Percentiles rank a stretch among this genome's conserved stretches.
Evolutionary conservation across 768 basidiomycete species (phyloP).

Genomic region (Naganishia onofrii): DNA sequence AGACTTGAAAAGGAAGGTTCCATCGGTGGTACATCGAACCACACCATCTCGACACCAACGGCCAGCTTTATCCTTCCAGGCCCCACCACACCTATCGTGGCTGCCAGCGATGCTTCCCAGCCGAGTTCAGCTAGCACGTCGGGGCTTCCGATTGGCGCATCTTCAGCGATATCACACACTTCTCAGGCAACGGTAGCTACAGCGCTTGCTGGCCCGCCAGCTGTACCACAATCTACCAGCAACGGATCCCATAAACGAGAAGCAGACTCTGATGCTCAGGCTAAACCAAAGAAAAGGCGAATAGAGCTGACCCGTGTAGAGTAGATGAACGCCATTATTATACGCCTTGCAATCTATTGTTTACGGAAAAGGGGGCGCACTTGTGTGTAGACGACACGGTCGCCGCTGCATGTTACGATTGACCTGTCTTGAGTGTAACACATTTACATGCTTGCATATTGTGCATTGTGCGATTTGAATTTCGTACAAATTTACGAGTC

Average conservation of each 20-base stretch:
- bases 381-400: too few relatives aligned
- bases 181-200: conserved; percentile 1
- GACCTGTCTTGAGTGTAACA: too few relatives aligned
- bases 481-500: too few relatives aligned
- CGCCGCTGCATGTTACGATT: too few relatives aligned
- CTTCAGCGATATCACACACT: not conserved
- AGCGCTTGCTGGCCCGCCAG: not conserved
- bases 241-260: not conserved
- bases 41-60: conserved; percentile 1
- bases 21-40: not conserved
- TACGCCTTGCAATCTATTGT: not conserved
- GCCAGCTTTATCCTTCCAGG: conserved; percentile 10
- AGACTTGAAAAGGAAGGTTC: conserved; percentile 48
- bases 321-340: not conserved
- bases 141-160: conserved; percentile 8
- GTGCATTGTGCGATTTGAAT: too few relatives aligned
- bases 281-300: conserved; percentile 25
- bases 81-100: not conserved
- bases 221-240: not conserved
- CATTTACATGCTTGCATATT: too few relatives aligned
- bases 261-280: not conserved
- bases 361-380: not conserved
- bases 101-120: not conserved
- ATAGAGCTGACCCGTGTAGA: conserved; percentile 24
- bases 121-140: not conserved